Evolutionary conservation across 345 rosid genomes (phyloP).

Genomic region (Schrenkiella parvula): DNA sequence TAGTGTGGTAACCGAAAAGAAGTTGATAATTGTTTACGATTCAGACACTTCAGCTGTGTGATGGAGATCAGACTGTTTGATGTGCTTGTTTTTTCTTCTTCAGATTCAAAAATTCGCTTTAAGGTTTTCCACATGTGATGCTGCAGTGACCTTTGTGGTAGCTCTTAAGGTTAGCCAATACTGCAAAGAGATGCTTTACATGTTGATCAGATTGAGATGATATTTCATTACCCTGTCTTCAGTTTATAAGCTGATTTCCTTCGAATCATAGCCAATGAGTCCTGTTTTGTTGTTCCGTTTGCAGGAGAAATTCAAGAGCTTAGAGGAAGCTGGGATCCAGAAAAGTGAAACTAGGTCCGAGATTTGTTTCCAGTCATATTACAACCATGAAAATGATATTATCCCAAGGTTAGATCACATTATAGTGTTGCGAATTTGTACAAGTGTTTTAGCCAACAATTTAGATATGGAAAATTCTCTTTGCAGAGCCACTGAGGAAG

Average conservation of each 20-base stretch:
- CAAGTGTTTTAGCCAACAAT: constrained; percentile 1
- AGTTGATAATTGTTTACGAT: not conserved
- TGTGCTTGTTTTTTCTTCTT: constrained; percentile 25
- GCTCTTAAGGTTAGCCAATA: constrained; percentile 49
- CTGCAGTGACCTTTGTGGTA: constrained; percentile 50
- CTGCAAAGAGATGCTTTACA: not conserved
- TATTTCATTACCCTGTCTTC: not conserved
- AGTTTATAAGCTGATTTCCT: constrained; percentile 1
- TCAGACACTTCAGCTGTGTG: constrained; percentile 1
- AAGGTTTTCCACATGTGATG: constrained; percentile 52
- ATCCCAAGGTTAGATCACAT: constrained; percentile 43
- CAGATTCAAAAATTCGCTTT: constrained; percentile 89
- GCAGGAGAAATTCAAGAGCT: constrained; percentile 46
- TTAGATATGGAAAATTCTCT: constrained; percentile 5
- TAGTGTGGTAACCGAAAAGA: not conserved
- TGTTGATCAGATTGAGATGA: not conserved
- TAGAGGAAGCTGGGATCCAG: constrained; percentile 33
- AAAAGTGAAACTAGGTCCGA: constrained; percentile 41
- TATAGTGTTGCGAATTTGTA: not conserved
- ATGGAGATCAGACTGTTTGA: not conserved
- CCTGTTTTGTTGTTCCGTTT: constrained; percentile 17
- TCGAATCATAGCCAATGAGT: constrained; percentile 1
- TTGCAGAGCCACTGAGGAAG: constrained; percentile 39
- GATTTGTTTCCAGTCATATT: constrained; percentile 45
- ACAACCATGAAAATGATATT: constrained; percentile 31